Evolutionary conservation across 352 stramenopile genomes (phyloP), one percentile per base, ranked within the genome.

Genomic region (Aphanomyces euteiches): DNA sequence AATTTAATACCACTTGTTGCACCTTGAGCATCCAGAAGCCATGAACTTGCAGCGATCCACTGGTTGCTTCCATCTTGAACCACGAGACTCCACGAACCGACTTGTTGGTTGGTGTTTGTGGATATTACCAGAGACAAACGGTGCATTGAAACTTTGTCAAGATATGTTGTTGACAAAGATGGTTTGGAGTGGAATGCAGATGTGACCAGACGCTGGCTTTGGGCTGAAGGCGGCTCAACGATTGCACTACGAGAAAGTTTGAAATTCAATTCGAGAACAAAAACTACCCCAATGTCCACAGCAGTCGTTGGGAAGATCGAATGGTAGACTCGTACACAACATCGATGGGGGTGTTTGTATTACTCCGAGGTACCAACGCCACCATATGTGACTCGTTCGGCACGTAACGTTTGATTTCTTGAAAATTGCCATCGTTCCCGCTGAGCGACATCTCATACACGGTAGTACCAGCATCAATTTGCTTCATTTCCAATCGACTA

Each of bases 301-400:
- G 77, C 15, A 92, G 85, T 3, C 89, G 83, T 40, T 95, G 93
- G 48, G 97, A 77, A 7, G 95, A 75, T n/a, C 95, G 90, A 7
- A 96, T 90, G 38, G 96, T 80, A 10, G 96, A 83, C 75, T 99
- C 96, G 75, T 98, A 99, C 19, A 98, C 88, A 17, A 87, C 88
- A 7, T 87, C 79, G 10, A 98, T 79, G 4, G 81, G 73, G 10
- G 90, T 79, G 64, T 96, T 81, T 45, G 85, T 77, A 17, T 8
- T 7, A 40, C 43, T 61, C 17, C 54, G 43, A 8, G 54, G 6
- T 37, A 41, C 54, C 1, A 61, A 37, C 54, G 54, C 54, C 54
- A 61, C 54, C 54, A 61, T 61, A 97, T 80, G 45, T 98, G 87
- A 37, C 88, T 79, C 12, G 77, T 77, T 57, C 96, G 81, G 69